phyloP scores from a whole-genome alignment of 805 yeast species.

The Scheffersomyces amazonensis region DNA sequence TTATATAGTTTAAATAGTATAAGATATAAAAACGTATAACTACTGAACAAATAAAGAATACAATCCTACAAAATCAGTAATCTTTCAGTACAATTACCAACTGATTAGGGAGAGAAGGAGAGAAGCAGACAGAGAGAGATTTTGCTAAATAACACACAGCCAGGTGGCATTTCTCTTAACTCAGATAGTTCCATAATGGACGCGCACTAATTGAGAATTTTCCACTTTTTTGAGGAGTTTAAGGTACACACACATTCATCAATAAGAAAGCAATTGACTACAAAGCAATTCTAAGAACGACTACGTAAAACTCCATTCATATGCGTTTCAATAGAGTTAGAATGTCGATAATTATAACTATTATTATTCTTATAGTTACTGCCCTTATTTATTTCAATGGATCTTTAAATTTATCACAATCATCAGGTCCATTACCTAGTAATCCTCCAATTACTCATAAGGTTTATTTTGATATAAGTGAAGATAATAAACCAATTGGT shows the following conservation, averaged over 20 bases:
- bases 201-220: no score
- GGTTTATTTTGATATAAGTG: slow-evolving; percentile 82
- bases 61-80: not conserved
- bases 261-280: no score
- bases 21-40: not conserved
- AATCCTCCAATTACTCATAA: slow-evolving; percentile 65
- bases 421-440: slow-evolving; percentile 18
- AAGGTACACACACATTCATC: no score
- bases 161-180: no score
- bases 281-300: no score
- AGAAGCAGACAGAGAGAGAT: not conserved
- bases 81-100: not conserved
- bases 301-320: not conserved
- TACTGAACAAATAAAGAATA: not conserved
- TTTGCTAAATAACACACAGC: not conserved
- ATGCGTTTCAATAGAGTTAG: not conserved
- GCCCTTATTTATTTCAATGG: slow-evolving; percentile 5
- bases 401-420: slow-evolving; percentile 4
- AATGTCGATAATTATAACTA: not conserved
- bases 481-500: slow-evolving; percentile 76
- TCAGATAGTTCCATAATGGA: no score
- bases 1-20: not conserved
- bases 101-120: not conserved
- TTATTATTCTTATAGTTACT: not conserved
- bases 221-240: no score